Evolutionary conservation across 768 basidiomycete genomes (phyloP).

Genomic region (Calvatia gigantea): DNA sequence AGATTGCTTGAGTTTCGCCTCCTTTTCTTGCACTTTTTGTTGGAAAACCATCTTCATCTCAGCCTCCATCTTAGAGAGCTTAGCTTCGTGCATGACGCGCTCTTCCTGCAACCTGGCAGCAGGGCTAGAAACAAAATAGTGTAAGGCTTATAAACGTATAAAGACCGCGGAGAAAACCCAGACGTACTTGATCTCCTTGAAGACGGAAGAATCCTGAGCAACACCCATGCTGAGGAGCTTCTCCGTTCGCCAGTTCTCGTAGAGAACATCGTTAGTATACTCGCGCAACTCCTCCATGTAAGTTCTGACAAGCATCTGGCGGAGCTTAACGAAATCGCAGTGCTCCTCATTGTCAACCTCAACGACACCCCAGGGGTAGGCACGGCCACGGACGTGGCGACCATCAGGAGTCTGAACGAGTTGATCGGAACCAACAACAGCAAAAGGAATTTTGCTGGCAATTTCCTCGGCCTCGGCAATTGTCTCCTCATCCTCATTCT

Average conservation of each 20-base stretch:
- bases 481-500: conserved; percentile 98
- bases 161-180: background rate
- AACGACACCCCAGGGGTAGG: conserved; percentile 98
- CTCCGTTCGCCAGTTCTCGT: conserved; percentile 98
- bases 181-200: conserved; percentile 98
- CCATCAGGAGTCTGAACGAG: conserved; percentile 83
- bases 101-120: conserved; percentile 96
- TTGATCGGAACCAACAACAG: conserved; percentile 92
- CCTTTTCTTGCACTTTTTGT: conserved; percentile 99
- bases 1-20: conserved; percentile 96
- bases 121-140: conserved; percentile 54
- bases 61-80: conserved; percentile 98
- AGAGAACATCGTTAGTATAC: conserved; percentile 92
- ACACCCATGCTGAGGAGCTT: conserved; percentile 98
- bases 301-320: conserved; percentile 98
- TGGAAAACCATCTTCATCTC: conserved; percentile 99
- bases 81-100: conserved; percentile 92
- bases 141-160: conserved; percentile 7
- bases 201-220: conserved; percentile 93
- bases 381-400: conserved; percentile 88
- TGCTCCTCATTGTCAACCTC: conserved; percentile 99
- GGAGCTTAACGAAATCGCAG: conserved; percentile 98
- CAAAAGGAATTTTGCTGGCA: conserved; percentile 96
- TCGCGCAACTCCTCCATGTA: conserved; percentile 99
- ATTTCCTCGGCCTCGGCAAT: conserved; percentile 97